phyloP scores from a whole-genome alignment of 2,329 filamentous ascomycete genomes.

The Botrytis squamosa region DNA sequence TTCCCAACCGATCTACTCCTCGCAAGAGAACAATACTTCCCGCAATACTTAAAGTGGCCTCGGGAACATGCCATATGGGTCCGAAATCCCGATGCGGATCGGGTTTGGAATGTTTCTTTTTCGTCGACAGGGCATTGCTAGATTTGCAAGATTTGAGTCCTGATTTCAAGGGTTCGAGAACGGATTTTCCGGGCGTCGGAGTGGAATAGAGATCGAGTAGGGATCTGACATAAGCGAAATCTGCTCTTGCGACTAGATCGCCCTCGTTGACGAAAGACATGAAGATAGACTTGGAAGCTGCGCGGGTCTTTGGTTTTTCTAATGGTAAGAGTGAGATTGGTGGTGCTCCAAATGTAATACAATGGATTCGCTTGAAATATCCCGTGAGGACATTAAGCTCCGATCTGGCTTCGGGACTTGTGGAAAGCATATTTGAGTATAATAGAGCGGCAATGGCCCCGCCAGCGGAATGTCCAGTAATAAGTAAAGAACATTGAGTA shows the following conservation, averaged over 20 bases:
- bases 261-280: conserved; percentile 82
- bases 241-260: conserved; percentile 75
- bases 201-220: conserved; percentile 69
- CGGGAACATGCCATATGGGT: conserved; percentile 64
- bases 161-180: conserved; percentile 24
- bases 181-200: conserved; percentile 42
- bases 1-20: conserved; percentile 44
- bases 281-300: conserved; percentile 67
- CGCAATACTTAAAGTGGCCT: conserved; percentile 65
- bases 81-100: conserved; percentile 32
- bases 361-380: conserved; percentile 77
- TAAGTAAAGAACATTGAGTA: conserved; percentile 66
- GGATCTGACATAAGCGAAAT: conserved; percentile 71
- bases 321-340: conserved; percentile 73
- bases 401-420: conserved; percentile 53
- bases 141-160: conserved; percentile 26
- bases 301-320: conserved; percentile 51
- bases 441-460: conserved; percentile 79
- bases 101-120: conserved; percentile 31
- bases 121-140: conserved; percentile 29
- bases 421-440: conserved; percentile 76
- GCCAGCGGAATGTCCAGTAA: conserved; percentile 84
- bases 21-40: conserved; percentile 68
- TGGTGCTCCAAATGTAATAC: conserved; percentile 81
- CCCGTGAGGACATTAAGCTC: conserved; percentile 68